Percentiles rank a stretch among this genome's conserved stretches.
Conservation (phyloP, 2,329 filamentous ascomycete species). For the Penicillium sclerotigenum region DNA sequence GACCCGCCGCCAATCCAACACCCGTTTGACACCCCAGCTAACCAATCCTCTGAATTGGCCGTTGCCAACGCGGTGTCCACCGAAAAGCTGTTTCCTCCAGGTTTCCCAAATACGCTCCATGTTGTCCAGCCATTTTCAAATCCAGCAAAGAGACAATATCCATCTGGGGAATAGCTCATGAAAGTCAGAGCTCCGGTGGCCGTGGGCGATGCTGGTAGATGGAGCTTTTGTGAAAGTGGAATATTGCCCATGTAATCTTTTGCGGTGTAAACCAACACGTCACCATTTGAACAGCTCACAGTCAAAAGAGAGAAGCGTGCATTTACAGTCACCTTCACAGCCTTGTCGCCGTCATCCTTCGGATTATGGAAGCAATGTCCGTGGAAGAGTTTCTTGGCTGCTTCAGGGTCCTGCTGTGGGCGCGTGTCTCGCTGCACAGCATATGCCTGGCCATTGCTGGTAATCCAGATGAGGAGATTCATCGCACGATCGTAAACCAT, state of each 20-base stretch:
- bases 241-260: constrained; percentile 93
- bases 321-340: constrained; percentile 78
- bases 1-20: constrained; percentile 86
- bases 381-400: constrained; percentile 69
- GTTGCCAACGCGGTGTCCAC: constrained; percentile 62
- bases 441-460: constrained; percentile 80
- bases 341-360: constrained; percentile 56
- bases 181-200: constrained; percentile 70
- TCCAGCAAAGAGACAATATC: constrained; percentile 91
- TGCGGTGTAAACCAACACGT: constrained; percentile 84
- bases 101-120: constrained; percentile 96
- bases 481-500: constrained; percentile 96
- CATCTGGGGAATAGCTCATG: constrained; percentile 86
- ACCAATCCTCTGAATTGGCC: constrained; percentile 74
- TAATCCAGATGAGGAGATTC: constrained; percentile 92
- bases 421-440: constrained; percentile 71
- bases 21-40: constrained; percentile 72
- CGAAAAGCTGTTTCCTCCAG: constrained; percentile 78
- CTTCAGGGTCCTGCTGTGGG: constrained; percentile 42
- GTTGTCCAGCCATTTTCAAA: constrained; percentile 91
- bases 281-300: constrained; percentile 74
- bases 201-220: constrained; percentile 62
- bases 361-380: constrained; percentile 89
- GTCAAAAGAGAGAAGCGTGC: constrained; percentile 92
- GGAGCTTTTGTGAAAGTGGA: constrained; percentile 75